Percentiles rank a stretch among this genome's conserved stretches.
Conservation (phyloP, 306 rosid species). For the Cajanus cajan region DNA sequence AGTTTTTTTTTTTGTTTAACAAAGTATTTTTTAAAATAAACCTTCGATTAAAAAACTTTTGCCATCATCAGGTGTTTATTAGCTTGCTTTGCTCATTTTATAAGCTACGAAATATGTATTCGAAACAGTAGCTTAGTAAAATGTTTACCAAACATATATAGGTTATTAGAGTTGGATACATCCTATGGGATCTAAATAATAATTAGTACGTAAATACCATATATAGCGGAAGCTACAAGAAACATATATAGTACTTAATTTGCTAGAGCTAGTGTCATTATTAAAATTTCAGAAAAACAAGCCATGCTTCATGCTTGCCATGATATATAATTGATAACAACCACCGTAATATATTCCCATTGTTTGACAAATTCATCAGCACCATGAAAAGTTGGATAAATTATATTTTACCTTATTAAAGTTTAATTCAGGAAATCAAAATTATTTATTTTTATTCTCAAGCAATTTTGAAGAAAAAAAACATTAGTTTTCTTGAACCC, state of each 20-base stretch:
- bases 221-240: constrained; percentile 19
- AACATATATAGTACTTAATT: constrained; percentile 8
- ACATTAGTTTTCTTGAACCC: background rate
- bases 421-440: background rate
- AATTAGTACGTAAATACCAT: constrained; percentile 12
- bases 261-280: constrained; percentile 8
- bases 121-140: background rate
- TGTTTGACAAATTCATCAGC: background rate
- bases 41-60: background rate
- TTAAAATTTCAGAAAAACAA: background rate
- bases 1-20: no score
- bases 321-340: no score
- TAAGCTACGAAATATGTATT: background rate
- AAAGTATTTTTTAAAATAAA: background rate
- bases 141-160: background rate
- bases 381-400: background rate
- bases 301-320: constrained; percentile 31
- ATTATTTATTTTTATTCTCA: background rate
- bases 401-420: background rate
- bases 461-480: background rate
- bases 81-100: background rate
- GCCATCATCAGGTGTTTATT: background rate
- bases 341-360: background rate
- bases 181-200: background rate
- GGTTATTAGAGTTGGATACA: background rate